Conservation (phyloP, 768 basidiomycete genomes). For the Hypholoma fasciculare region DNA sequence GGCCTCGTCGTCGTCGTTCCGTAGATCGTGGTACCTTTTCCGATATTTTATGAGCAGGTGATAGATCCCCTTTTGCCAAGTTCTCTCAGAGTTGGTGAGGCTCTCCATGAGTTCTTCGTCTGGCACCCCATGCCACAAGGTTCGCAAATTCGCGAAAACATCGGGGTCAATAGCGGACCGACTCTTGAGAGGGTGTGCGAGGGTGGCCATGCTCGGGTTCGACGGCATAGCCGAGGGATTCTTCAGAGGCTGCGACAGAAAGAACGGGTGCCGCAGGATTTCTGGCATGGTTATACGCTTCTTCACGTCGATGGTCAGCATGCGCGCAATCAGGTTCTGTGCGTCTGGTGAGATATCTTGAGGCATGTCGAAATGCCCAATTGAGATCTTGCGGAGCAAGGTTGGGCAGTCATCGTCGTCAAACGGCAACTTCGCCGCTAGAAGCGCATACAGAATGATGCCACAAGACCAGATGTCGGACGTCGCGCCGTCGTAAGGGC, state of each 20-base stretch:
- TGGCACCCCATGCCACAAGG: conserved; percentile 84
- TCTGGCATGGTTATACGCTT: conserved; percentile 82
- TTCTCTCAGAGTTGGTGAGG: conserved; percentile 65
- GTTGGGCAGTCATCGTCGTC: conserved; percentile 82
- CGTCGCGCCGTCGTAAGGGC: conserved; percentile 81
- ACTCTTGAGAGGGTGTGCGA: conserved; percentile 66
- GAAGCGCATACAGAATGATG: conserved; percentile 87
- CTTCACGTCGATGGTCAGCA: conserved; percentile 76
- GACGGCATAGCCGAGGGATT: conserved; percentile 35
- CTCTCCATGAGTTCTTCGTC: conserved; percentile 74
- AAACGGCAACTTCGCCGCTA: conserved; percentile 87
- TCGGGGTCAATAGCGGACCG: conserved; percentile 79
- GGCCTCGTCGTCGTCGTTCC: conserved; percentile 60
- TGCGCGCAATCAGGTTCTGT: conserved; percentile 73
- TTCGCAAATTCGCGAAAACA: conserved; percentile 86
- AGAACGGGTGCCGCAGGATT: conserved; percentile 82
- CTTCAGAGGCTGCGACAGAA: conserved; percentile 53
- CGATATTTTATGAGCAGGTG: conserved; percentile 87
- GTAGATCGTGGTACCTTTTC: conserved; percentile 68
- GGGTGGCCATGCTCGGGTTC: conserved; percentile 59
- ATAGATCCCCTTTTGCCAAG: conserved; percentile 97
- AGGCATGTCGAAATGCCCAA: conserved; percentile 76
- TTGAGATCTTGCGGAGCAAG: conserved; percentile 80
- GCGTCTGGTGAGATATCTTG: conserved; percentile 65
- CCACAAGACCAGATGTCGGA: conserved; percentile 98